These are phyloP conservation scores for Cytospora piceae DNA, from an alignment of 2,329 filamentous ascomycete genomes.

Conservation along the genomic window DNA sequence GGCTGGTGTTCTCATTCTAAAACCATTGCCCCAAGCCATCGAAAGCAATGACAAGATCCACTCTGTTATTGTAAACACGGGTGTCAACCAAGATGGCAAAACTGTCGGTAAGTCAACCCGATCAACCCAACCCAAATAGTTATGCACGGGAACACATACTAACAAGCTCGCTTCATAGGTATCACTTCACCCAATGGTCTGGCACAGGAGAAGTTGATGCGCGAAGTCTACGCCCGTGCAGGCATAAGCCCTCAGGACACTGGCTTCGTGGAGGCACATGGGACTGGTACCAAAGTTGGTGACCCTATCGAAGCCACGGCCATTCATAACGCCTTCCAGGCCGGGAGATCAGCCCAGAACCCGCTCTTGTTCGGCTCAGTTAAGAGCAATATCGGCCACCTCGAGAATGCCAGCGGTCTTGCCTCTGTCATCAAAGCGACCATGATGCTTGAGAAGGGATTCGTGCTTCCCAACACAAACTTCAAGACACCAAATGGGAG, in stretches of 20 bases:
- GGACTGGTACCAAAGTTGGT: slow-evolving; percentile 41
- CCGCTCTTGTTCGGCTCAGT: slow-evolving; percentile 34
- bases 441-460: slow-evolving; percentile 32
- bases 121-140: background rate
- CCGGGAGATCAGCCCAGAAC: background rate
- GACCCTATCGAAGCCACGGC: slow-evolving; percentile 44
- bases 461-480: slow-evolving; percentile 32
- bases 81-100: slow-evolving; percentile 45
- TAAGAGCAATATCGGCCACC: slow-evolving; percentile 36
- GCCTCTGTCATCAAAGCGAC: slow-evolving; percentile 34
- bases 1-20: slow-evolving; percentile 42
- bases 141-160: background rate
- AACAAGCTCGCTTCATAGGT: background rate
- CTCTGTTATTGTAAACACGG: slow-evolving; percentile 40
- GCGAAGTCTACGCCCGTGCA: slow-evolving; percentile 30
- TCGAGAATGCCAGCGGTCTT: slow-evolving; percentile 32
- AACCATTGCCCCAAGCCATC: slow-evolving; percentile 43
- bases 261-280: slow-evolving; percentile 37
- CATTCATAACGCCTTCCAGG: slow-evolving; percentile 33
- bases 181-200: slow-evolving; percentile 40
- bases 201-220: slow-evolving; percentile 34
- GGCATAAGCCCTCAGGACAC: slow-evolving; percentile 30
- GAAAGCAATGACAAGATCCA: slow-evolving; percentile 37
- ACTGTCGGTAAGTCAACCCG: slow-evolving; percentile 37
- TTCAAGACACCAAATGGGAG: slow-evolving; percentile 32